Evolutionary conservation across 176 grass and related monocot species (phyloP), one percentile per base, ranked within the genome.

Genomic region (Aegilops tauschii): DNA sequence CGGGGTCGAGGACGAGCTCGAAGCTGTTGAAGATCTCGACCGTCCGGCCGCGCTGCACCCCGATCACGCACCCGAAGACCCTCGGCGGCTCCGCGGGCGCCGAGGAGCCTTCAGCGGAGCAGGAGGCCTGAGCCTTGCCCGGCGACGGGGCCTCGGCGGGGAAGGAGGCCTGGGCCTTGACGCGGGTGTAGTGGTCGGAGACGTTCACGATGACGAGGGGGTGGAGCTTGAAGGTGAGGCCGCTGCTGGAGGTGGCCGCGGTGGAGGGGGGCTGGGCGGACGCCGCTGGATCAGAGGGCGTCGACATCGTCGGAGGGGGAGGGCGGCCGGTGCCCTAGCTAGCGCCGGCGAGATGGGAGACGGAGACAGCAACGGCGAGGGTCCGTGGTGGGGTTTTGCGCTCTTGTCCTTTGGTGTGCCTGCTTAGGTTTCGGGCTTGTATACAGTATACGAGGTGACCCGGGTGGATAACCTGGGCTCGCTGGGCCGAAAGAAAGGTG

Each of bases 21-120:
- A 99, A 99, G 90, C 97, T 99, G 80, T 99, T 99, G 80, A 99
- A 99, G 92, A 99, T 97, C 94, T 99, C 97, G 18, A 99, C 94
- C 23, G 86, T 97, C 49, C 97, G 94, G 4, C 97, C 97, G 58
- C 94, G 88, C 92, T 97, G 97, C 70, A 92, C 87, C 21, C 97
- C 97, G 89, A 99, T 99, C 76, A 99, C 97, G 82, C 97, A 94
- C 56, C 97, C 97, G 39, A 99, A 94, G 36, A 99, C 94, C 79
- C 94, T 88, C 17, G 87, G 82, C 28, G 81, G 86, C 6, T 18
- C 44, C 73, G 73, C 42, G 73, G 73, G 73, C 66, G 69, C 16
- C 31, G 90, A 69, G 64, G 87, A 52, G 3, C 80, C 76, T 4
- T 83, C 88, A 47, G 68, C 29, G 56, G 87, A 86, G 92, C 90